A percentile compares a stretch with the other conserved stretches of the same genome.
phyloP scores from a whole-genome alignment of 2,329 filamentous ascomycete species.

The Phialocephala subalpina region DNA sequence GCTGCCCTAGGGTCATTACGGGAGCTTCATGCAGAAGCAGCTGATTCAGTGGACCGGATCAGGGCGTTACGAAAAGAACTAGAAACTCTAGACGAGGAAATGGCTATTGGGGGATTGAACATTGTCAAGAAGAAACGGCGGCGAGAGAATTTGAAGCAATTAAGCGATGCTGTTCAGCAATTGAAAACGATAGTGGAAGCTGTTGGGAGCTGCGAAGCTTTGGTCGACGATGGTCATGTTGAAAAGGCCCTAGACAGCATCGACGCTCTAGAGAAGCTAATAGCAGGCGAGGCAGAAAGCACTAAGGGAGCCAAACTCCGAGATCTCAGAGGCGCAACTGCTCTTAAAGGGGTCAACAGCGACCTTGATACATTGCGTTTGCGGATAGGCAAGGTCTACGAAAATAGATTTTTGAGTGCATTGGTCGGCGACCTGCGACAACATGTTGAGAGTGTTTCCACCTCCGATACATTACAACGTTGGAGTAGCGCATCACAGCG shows the following conservation, averaged over 20 bases:
- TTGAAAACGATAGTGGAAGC: constrained; percentile 75
- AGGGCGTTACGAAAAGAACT: constrained; percentile 82
- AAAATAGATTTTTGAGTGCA: constrained; percentile 79
- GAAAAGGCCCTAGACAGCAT: constrained; percentile 82
- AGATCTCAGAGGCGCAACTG: constrained; percentile 80
- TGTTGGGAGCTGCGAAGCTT: constrained; percentile 72
- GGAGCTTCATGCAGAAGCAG: constrained; percentile 90
- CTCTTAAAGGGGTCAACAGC: constrained; percentile 79
- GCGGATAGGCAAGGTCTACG: constrained; percentile 87
- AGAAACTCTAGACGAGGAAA: constrained; percentile 81
- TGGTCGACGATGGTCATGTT: constrained; percentile 85
- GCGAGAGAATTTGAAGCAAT: constrained; percentile 82
- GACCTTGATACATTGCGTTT: constrained; percentile 80
- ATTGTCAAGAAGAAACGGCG: constrained; percentile 84
- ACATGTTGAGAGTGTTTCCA: constrained; percentile 79
- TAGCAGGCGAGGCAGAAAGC: constrained; percentile 70
- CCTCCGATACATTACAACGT: constrained; percentile 78
- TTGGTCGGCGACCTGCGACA: constrained; percentile 80
- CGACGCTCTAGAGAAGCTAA: constrained; percentile 79
- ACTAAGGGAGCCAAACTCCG: constrained; percentile 50
- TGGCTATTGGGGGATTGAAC: constrained; percentile 84
- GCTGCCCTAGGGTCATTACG: constrained; percentile 89
- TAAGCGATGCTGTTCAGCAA: constrained; percentile 85
- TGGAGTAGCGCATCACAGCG: constrained; percentile 84
- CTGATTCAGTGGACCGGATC: constrained; percentile 89